Evolutionary conservation across 2,329 filamentous ascomycete genomes (phyloP), one percentile per base, ranked within the genome.

Genomic region (Scedosporium apiospermum): DNA sequence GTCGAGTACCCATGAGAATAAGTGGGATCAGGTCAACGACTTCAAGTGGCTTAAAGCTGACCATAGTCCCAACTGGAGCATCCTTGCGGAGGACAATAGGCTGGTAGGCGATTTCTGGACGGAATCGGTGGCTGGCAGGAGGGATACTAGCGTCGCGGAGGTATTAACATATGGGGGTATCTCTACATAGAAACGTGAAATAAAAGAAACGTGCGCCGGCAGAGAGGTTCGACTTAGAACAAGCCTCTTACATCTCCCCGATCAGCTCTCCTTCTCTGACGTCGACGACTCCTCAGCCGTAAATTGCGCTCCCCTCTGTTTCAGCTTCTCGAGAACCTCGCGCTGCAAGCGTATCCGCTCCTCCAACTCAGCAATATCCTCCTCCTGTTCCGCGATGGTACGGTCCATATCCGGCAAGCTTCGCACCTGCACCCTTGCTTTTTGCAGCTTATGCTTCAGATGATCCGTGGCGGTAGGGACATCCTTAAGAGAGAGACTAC

Each of bases 41-140:
- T 99, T 99, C 80, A 96, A 96, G 76, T 98, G 95, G 95, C 82
- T 97, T 66, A 96, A 93, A 74, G 81, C 84, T 16, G 91, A 90
- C 63, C 85, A 85, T 34, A 97, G 91, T 71, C 95, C 95, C 2
- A 93, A 99, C 71, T 99, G 93, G 91, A 84, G 79, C 41, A 75
- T 91, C 2, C 68, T 98, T 23, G 78, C 84, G 1, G 81, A 85
- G 61, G 78, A 78, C 1, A 77, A 87, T 62, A 81, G 82, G 26
- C 75, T 93, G 12, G 67, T 75, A 0, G 83, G 88, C 1, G 77
- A 82, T 1, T 77, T 88, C 0, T 96, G 92, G 92, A 83, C 79
- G 59, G 81, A 84, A 38, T 78, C 86, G 10, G 84, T 93, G 10
- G 82, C 82, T 9, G 88, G 88, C 2, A 58, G 49, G 38, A 49